phyloP scores from a whole-genome alignment of 2,329 filamentous ascomycete genomes.

The Fusarium tricinctum region DNA sequence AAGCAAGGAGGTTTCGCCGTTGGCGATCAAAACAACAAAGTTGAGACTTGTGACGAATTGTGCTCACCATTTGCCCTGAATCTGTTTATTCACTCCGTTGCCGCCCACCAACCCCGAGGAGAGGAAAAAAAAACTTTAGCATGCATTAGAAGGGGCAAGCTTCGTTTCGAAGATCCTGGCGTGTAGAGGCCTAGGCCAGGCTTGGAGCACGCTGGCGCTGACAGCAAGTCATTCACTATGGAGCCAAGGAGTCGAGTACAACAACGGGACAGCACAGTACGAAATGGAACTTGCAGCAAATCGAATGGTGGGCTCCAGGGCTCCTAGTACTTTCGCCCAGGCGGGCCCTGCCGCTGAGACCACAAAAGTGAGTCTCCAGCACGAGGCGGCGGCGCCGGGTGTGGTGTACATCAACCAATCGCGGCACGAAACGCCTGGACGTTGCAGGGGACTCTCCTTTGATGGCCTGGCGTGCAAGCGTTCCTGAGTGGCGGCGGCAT shows the following conservation, averaged over 20 bases:
- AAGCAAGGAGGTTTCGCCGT: constrained; percentile 16
- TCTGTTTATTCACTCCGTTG: constrained; percentile 2
- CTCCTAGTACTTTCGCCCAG: constrained; percentile 34
- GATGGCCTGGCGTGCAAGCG: constrained; percentile 26
- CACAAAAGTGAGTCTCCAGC: constrained; percentile 27
- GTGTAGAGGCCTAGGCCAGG: constrained; percentile 31
- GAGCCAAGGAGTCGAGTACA: constrained; percentile 13
- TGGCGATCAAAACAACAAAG: constrained; percentile 15
- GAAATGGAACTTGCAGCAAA: constrained; percentile 18
- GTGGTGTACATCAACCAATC: constrained; percentile 28
- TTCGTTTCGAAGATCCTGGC: constrained; percentile 33
- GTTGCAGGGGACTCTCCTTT: constrained; percentile 31
- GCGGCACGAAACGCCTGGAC: neutral
- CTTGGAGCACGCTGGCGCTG: constrained; percentile 25
- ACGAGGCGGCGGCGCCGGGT: constrained; percentile 33
- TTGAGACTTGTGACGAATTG: constrained; percentile 24
- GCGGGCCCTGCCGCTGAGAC: constrained; percentile 47
- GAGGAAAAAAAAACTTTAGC: constrained; percentile 9
- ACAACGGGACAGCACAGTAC: constrained; percentile 25
- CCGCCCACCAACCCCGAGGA: constrained; percentile 10
- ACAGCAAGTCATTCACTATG: constrained; percentile 23
- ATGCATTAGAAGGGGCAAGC: constrained; percentile 24
- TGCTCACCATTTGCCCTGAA: constrained; percentile 12
- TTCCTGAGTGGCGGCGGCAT: constrained; percentile 45
- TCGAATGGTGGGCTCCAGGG: neutral